These are phyloP conservation scores for Xenoacremonium recifei DNA, from an alignment of 2,329 filamentous ascomycete species.

Conservation along the genomic window DNA sequence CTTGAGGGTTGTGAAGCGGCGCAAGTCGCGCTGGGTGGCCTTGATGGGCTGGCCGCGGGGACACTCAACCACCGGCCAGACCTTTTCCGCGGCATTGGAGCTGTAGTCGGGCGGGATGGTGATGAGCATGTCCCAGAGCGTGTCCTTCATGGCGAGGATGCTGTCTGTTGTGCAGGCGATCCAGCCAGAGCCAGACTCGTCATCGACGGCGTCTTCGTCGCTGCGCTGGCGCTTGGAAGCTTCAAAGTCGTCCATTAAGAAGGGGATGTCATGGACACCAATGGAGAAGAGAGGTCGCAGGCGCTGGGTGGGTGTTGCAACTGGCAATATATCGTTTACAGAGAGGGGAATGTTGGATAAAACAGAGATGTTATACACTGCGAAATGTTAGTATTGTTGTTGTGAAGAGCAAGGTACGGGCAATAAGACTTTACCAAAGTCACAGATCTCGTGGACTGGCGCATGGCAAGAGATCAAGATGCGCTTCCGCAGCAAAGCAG, in stretches of 20 bases:
- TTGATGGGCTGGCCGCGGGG: constrained; percentile 65
- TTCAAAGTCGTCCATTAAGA: constrained; percentile 63
- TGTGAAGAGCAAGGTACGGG: not conserved
- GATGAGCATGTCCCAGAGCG: constrained; percentile 86
- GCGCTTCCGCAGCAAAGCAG: constrained; percentile 80
- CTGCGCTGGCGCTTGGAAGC: constrained; percentile 38
- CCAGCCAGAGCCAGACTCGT: constrained; percentile 66
- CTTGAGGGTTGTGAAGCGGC: constrained; percentile 71
- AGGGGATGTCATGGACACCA: constrained; percentile 88
- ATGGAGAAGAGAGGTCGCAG: constrained; percentile 87
- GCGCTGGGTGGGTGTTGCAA: constrained; percentile 59
- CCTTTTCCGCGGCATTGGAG: constrained; percentile 55
- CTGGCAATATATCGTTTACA: constrained; percentile 66
- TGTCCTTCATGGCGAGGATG: constrained; percentile 81
- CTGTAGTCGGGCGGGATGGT: constrained; percentile 69
- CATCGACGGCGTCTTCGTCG: constrained; percentile 38
- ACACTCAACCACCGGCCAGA: constrained; percentile 75
- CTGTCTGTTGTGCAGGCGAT: constrained; percentile 95
- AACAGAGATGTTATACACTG: constrained; percentile 93
- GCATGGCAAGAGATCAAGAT: constrained; percentile 85
- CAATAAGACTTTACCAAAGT: constrained; percentile 67
- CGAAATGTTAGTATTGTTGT: constrained; percentile 16
- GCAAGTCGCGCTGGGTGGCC: constrained; percentile 86
- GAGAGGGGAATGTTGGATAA: constrained; percentile 83
- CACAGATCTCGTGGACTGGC: constrained; percentile 81